Base-by-base conservation (phyloP, 257 asterid genomes). In the Cruciata laevipes region DNA sequence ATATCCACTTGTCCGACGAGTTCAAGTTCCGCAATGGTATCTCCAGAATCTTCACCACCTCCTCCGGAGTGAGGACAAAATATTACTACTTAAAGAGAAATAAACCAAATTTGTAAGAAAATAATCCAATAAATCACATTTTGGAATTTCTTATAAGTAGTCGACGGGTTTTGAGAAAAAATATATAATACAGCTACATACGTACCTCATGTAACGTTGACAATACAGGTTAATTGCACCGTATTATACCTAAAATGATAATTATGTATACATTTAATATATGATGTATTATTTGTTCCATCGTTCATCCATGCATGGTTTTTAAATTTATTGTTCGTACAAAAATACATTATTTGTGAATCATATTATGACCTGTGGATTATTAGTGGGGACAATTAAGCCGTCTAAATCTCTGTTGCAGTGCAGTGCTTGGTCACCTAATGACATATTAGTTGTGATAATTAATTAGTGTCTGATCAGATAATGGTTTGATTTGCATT, bases 361-460 rank as follows among this genome's bases (percentile, higher is more conserved):
- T 21, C 11, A 20, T 18, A 20, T 20, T 20, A 8, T 53, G 13
- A 32, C 33, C 3, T 7, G 14, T 12, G 56, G 21, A 27, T 1
- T 12, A 1, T 9, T 9, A 3, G 2, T 33, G 18, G 59, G 53
- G 71, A 71, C 71, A 75, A 64, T 44, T 3, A 63, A 61, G 49
- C 57, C 30, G 40, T 24, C 59, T 68, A 65, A 17, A 73, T 57
- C 56, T 56, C 66, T 17, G 30, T 55, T 63, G 64, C 7, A 6
- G 17, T 44, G 20, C 17, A 30, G 32, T 77, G 79, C 73, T 72
- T 57, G 77, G 61, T 77, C 82, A 80, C 89, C 89, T 76, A 80
- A 80, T 74, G 80, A 67, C 80, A 79, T 57, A 20, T 71, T 69
- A 73, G 71, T 37, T 68, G 74, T 63, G 52, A 47, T 47, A 17